Conservation (phyloP, 2,329 filamentous ascomycete species). For the Botrytis squamosa region DNA sequence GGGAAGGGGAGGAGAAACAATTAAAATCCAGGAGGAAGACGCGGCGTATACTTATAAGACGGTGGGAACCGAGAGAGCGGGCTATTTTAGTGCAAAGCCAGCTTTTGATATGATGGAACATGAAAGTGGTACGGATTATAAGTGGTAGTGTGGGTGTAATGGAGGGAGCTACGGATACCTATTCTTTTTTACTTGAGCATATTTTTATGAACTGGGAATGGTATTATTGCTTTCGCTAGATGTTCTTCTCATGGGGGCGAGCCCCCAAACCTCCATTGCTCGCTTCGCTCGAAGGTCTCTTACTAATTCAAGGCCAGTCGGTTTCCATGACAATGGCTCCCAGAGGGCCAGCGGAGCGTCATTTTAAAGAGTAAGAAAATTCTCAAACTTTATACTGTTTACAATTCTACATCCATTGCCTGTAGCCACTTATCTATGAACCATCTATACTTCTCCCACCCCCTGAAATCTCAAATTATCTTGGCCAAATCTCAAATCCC, state of each 20-base stretch:
- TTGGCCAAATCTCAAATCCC: background rate
- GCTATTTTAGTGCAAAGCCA: conserved; percentile 71
- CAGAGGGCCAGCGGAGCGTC: background rate
- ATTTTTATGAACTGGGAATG: background rate
- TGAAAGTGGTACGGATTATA: conserved; percentile 44
- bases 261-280: background rate
- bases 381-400: background rate
- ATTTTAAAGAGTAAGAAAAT: background rate
- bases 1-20: conserved; percentile 60
- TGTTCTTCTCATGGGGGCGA: background rate
- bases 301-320: no score
- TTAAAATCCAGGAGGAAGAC: conserved; percentile 68
- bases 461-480: background rate
- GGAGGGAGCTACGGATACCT: no score
- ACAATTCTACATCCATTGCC: background rate
- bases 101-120: conserved; percentile 68
- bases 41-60: conserved; percentile 66
- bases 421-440: background rate
- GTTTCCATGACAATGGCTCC: background rate
- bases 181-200: background rate
- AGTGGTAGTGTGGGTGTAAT: conserved; percentile 27
- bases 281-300: background rate
- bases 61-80: conserved; percentile 59
- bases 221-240: background rate
- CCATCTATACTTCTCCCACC: background rate